phyloP scores from a whole-genome alignment of 2,329 filamentous ascomycete genomes.

The Cyclaneusma minus region DNA sequence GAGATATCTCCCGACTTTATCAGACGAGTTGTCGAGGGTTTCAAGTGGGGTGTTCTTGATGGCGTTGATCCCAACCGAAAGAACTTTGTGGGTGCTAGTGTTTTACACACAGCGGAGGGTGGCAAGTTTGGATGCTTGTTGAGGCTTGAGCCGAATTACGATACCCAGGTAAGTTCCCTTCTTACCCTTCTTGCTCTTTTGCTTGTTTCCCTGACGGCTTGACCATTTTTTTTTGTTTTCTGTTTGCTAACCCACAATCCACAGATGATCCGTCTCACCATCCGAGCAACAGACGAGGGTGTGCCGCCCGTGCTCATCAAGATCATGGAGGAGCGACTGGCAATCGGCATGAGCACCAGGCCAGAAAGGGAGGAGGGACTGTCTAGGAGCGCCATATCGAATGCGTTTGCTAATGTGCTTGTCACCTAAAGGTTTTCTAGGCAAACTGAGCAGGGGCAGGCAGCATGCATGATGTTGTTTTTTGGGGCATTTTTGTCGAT shows the following conservation, averaged over 20 bases:
- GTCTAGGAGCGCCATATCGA: conserved; percentile 16
- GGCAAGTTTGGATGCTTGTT: conserved; percentile 92
- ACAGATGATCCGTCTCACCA: conserved; percentile 89
- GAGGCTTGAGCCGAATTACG: conserved; percentile 86
- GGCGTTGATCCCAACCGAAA: conserved; percentile 82
- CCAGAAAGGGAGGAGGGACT: conserved; percentile 10
- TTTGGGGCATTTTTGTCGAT: no score
- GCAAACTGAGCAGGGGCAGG: no score
- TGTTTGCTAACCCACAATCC: conserved; percentile 11
- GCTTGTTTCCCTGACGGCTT: background rate
- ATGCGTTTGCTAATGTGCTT: conserved; percentile 18
- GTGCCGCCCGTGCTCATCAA: conserved; percentile 70
- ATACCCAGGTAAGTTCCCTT: conserved; percentile 56
- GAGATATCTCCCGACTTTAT: conserved; percentile 60
- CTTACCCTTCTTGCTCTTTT: background rate
- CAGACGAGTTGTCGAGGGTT: conserved; percentile 59
- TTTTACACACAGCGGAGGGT: conserved; percentile 63
- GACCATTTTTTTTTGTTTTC: conserved; percentile 1
- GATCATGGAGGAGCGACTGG: conserved; percentile 72
- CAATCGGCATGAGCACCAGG: conserved; percentile 26
- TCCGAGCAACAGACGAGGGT: conserved; percentile 82
- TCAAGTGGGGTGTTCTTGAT: conserved; percentile 76
- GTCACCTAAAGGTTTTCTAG: no score
- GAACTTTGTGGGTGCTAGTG: conserved; percentile 87
- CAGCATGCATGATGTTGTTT: no score